Percentiles rank a stretch among this genome's conserved stretches.
Evolutionary conservation across 2,329 filamentous ascomycete species (phyloP).

Genomic region (Fusarium illudens): DNA sequence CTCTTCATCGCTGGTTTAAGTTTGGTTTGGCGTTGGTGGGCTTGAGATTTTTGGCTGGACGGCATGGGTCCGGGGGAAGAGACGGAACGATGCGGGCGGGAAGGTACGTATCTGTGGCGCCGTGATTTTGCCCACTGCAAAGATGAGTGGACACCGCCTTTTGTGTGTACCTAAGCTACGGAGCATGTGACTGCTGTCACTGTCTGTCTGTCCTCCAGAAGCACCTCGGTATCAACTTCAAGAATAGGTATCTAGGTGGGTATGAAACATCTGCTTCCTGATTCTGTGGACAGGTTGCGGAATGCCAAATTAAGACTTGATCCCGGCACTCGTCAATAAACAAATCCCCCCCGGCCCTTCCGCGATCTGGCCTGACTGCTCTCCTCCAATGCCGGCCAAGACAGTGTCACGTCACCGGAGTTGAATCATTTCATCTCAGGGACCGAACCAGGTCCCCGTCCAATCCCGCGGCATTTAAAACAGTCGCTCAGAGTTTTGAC

Average conservation of each 20-base stretch:
- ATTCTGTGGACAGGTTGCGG: neutral
- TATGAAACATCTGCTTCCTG: neutral
- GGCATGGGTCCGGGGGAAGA: constrained; percentile 6
- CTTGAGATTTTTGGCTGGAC: constrained; percentile 34
- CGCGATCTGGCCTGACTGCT: constrained; percentile 22
- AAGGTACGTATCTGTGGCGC: constrained; percentile 35
- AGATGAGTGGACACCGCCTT: constrained; percentile 38
- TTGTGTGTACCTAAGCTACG: constrained; percentile 2
- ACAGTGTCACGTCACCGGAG: constrained; percentile 16
- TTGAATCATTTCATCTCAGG: constrained; percentile 2
- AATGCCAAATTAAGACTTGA: constrained; percentile 17
- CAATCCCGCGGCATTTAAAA: constrained; percentile 18
- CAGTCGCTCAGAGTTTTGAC: neutral
- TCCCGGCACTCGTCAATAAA: constrained; percentile 4
- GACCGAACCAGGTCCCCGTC: neutral
- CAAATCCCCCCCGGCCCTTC: constrained; percentile 20
- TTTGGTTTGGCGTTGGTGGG: constrained; percentile 25
- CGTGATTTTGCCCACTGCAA: too few species aligned
- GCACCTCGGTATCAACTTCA: constrained; percentile 23
- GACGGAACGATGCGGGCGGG: neutral
- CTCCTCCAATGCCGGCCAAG: constrained; percentile 11
- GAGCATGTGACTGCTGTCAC: constrained; percentile 29
- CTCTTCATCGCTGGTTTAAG: constrained; percentile 15
- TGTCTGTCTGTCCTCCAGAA: constrained; percentile 9
- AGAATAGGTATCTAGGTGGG: neutral